Evolutionary conservation across 495 filamentous ascomycete species (phyloP).

Genomic region (Tuber melanosporum): DNA sequence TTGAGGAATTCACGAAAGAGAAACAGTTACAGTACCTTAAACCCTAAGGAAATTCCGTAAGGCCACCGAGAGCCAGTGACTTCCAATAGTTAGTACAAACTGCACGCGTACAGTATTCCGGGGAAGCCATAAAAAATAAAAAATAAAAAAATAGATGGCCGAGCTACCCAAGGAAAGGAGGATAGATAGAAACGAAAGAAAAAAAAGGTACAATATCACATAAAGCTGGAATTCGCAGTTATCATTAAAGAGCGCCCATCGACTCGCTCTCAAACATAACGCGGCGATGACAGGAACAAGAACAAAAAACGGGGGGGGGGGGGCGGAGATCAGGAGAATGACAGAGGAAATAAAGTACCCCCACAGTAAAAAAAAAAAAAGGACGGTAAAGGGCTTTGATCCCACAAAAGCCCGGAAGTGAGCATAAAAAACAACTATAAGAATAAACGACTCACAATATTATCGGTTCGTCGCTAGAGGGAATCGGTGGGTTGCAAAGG

Average conservation of each 20-base stretch:
- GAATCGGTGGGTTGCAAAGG: neutral
- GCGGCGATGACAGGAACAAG: constrained; percentile 3
- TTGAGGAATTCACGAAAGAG: neutral
- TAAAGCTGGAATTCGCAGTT: neutral
- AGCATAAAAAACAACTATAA: neutral
- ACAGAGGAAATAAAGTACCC: neutral
- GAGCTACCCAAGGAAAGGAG: neutral
- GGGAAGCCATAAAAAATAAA: neutral
- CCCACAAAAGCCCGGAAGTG: neutral
- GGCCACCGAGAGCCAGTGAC: constrained; percentile 1
- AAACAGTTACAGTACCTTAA: neutral
- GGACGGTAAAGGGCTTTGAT: neutral
- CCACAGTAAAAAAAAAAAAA: neutral
- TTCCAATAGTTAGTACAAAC: neutral
- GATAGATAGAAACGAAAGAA: neutral
- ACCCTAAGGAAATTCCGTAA: neutral
- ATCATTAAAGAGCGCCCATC: neutral
- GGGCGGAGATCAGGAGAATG: neutral
- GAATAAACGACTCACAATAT: neutral
- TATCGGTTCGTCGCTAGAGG: neutral
- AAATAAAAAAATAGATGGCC: neutral
- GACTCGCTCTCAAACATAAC: neutral
- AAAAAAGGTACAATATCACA: neutral
- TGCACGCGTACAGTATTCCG: neutral
- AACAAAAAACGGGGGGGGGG: neutral